Percentiles rank a stretch among this genome's conserved stretches.
phyloP scores from a whole-genome alignment of 345 rosid species.

The Lepidium africanum region DNA sequence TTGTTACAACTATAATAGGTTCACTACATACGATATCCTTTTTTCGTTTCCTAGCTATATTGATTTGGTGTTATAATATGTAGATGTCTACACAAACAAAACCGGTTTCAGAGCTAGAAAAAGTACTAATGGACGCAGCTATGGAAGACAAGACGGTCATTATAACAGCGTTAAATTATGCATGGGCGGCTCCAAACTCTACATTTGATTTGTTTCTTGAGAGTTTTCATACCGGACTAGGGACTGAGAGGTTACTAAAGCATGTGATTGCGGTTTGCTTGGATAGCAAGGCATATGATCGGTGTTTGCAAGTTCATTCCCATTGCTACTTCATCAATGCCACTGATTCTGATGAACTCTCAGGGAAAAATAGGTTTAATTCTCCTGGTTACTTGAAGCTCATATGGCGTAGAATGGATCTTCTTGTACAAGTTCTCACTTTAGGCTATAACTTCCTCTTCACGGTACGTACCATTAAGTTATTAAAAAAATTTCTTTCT shows the following conservation, averaged over 20 bases:
- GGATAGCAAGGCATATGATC: conserved; percentile 41
- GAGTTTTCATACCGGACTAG: conserved; percentile 40
- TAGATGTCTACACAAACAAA: background rate
- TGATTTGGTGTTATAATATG: background rate
- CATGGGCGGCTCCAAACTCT: conserved; percentile 50
- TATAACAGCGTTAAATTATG: conserved; percentile 44
- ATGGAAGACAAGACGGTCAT: conserved; percentile 45
- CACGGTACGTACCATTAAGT: conserved; percentile 41
- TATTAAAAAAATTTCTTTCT: no score
- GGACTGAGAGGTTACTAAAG: conserved; percentile 31
- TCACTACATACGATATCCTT: no score
- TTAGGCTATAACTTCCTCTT: conserved; percentile 56
- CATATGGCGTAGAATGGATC: conserved; percentile 58
- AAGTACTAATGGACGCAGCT: conserved; percentile 3
- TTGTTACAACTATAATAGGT: no score
- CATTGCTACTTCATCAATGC: conserved; percentile 38
- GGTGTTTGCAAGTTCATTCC: conserved; percentile 34
- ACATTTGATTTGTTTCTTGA: conserved; percentile 44
- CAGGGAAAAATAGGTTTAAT: conserved; percentile 33
- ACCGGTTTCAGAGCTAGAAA: conserved; percentile 11
- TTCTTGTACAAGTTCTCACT: conserved; percentile 24
- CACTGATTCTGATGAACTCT: conserved; percentile 20
- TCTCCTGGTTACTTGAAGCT: conserved; percentile 39
- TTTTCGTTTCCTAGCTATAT: no score
- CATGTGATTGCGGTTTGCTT: conserved; percentile 42